Percentiles rank a stretch among this genome's conserved stretches.
Conservation (phyloP, 306 rosid genomes). For the Mimosa pudica region DNA sequence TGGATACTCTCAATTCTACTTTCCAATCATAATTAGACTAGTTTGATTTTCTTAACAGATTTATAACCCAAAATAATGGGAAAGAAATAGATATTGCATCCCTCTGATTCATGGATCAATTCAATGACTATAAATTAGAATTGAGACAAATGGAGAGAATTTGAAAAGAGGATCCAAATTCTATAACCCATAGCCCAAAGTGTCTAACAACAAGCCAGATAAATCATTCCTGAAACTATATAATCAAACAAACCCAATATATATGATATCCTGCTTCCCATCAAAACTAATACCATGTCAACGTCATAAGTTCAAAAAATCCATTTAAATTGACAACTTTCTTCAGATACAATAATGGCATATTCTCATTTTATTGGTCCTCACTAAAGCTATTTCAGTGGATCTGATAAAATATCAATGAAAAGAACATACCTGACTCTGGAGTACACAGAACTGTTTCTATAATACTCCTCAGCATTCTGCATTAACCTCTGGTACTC, state of each 20-base stretch:
- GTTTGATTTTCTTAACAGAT: background rate
- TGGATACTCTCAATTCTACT: background rate
- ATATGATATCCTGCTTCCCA: background rate
- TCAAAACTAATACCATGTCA: background rate
- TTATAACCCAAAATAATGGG: background rate
- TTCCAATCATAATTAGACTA: background rate
- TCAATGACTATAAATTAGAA: conserved; percentile 39
- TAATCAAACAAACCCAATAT: background rate
- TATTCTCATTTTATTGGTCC: background rate
- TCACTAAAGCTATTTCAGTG: background rate
- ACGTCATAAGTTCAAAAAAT: background rate
- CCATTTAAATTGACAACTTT: background rate
- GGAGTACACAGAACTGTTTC: conserved; percentile 57
- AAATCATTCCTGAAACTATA: background rate
- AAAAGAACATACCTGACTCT: conserved; percentile 55
- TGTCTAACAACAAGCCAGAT: background rate
- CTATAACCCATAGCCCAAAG: conserved; percentile 40
- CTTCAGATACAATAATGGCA: background rate
- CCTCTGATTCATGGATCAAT: background rate
- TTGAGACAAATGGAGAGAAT: background rate
- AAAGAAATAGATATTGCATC: background rate
- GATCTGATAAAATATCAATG: background rate
- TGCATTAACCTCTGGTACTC: conserved; percentile 77
- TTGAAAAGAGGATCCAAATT: background rate
- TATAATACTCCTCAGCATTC: conserved; percentile 75